Conservation (phyloP, 164 flowering plant genomes). For the Nelumbo lutea region DNA sequence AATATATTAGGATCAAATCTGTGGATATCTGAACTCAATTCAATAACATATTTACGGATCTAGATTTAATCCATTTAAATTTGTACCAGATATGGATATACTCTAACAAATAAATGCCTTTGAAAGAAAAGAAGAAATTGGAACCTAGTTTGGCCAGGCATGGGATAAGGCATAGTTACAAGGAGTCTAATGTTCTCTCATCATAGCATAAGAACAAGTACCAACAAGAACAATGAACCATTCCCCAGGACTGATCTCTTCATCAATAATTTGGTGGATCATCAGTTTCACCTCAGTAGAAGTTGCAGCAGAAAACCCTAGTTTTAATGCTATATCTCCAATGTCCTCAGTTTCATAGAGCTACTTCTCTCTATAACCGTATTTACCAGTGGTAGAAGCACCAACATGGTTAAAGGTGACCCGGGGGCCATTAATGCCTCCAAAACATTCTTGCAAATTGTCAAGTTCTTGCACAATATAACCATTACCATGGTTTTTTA, state of each 20-base stretch:
- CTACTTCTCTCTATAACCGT: constrained; percentile 49
- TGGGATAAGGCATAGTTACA: neutral
- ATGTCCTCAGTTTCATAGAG: constrained; percentile 45
- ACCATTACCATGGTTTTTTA: constrained; percentile 15
- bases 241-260: constrained; percentile 57
- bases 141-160: too few species aligned
- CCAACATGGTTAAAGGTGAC: constrained; percentile 55
- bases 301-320: constrained; percentile 29
- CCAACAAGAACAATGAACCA: constrained; percentile 76
- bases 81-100: too few species aligned
- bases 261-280: constrained; percentile 53
- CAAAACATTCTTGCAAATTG: constrained; percentile 36
- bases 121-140: too few species aligned
- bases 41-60: too few species aligned
- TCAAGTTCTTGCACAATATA: constrained; percentile 45
- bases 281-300: constrained; percentile 34
- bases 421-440: constrained; percentile 40
- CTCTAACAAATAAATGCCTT: too few species aligned
- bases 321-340: constrained; percentile 27
- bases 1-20: too few species aligned
- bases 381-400: constrained; percentile 28
- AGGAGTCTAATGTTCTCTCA: constrained; percentile 36
- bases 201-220: constrained; percentile 62
- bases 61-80: too few species aligned
- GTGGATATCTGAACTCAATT: too few species aligned